These are phyloP conservation scores for Kwoniella europaea DNA, from an alignment of 768 basidiomycete species.

Conservation along the genomic window DNA sequence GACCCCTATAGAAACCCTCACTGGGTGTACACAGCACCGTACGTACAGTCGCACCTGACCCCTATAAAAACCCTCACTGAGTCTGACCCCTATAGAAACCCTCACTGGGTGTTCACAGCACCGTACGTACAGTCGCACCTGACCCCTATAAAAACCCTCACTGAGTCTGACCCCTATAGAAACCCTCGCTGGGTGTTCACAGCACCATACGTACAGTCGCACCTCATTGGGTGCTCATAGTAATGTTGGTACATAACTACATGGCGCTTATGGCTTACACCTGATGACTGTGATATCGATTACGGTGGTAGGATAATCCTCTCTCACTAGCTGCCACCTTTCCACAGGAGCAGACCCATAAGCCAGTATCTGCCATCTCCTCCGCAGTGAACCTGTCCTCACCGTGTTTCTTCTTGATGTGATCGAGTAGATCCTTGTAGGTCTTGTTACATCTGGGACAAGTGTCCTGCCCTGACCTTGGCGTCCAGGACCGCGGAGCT, in stretches of 20 bases:
- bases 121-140: no score
- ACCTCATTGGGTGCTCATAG: no score
- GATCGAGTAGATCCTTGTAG: not conserved
- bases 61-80: no score
- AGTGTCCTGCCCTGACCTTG: not conserved
- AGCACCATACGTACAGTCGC: no score
- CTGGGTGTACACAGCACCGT: no score
- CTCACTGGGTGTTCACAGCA: not conserved
- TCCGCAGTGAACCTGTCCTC: conserved; percentile 1
- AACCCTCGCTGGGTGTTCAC: not conserved
- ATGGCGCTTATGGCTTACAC: no score
- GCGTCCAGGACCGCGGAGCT: not conserved
- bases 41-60: no score
- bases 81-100: not conserved
- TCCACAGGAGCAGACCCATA: not conserved
- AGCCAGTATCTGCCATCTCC: not conserved
- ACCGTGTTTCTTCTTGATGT: conserved; percentile 11
- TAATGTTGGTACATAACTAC: no score
- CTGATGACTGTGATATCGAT: not conserved
- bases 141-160: no score
- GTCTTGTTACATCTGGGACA: not conserved
- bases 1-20: no score
- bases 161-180: not conserved
- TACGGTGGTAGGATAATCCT: not conserved
- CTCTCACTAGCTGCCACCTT: not conserved